Percentiles rank a stretch among this genome's conserved stretches.
phyloP scores from a whole-genome alignment of 768 basidiomycete species.

The Naganishia onofrii region DNA sequence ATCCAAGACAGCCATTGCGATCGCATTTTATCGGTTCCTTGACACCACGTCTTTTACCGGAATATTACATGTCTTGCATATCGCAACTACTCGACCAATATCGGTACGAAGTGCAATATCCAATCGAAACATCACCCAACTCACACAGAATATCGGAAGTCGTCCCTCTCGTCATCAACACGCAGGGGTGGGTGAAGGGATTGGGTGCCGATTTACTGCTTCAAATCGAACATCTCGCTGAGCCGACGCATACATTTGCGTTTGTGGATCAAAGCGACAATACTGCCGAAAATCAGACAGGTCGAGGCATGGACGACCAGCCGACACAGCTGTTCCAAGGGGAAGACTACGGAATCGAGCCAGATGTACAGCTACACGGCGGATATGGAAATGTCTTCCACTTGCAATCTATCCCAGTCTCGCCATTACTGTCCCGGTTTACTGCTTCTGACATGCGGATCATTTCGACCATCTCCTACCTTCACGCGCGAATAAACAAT shows the following conservation, averaged over 20 bases:
- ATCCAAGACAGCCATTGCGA: conserved; percentile 66
- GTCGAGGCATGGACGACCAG: conserved; percentile 4
- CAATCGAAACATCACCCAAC: conserved; percentile 40
- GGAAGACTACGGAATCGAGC: conserved; percentile 10
- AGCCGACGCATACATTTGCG: conserved; percentile 62
- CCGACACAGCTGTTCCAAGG: conserved; percentile 38
- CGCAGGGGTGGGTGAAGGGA: conserved; percentile 95
- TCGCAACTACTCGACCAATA: conserved; percentile 59
- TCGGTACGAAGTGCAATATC: conserved; percentile 62
- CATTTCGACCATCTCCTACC: conserved; percentile 71
- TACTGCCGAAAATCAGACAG: neutral
- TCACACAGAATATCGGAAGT: conserved; percentile 57
- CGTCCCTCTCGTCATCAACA: conserved; percentile 87
- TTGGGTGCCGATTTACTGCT: conserved; percentile 75
- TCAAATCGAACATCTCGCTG: conserved; percentile 66
- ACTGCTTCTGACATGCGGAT: conserved; percentile 70
- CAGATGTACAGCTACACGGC: neutral
- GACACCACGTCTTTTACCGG: conserved; percentile 72
- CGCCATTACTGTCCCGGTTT: conserved; percentile 55
- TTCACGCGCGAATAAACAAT: conserved; percentile 56
- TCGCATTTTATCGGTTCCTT: conserved; percentile 81
- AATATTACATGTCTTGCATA: conserved; percentile 70
- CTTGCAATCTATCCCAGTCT: conserved; percentile 58
- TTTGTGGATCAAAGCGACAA: conserved; percentile 39
- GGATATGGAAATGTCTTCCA: conserved; percentile 21